Evolutionary conservation across 192 early-diverging fungal species (phyloP).

Genomic region (Geranomyces variabilis): DNA sequence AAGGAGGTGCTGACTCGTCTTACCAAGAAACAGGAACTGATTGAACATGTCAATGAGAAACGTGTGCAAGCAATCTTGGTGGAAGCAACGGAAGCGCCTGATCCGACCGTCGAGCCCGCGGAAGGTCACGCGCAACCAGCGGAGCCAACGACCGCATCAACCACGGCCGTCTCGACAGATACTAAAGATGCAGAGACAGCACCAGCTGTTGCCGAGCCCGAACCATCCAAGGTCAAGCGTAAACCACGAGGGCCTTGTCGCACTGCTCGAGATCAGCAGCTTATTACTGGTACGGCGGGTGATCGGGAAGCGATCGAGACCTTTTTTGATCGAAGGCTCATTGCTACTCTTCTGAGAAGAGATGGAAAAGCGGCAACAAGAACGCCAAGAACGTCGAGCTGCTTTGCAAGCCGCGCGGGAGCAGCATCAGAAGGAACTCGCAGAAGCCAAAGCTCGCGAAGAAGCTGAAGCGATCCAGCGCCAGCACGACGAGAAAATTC

Average conservation of each 20-base stretch:
- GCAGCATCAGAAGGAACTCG: neutral
- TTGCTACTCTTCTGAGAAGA: neutral
- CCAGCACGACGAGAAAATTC: constrained; percentile 1
- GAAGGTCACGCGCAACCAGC: too few relatives aligned
- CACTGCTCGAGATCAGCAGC: neutral
- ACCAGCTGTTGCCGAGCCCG: neutral
- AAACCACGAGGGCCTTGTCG: constrained; percentile 9
- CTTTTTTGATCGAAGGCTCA: neutral
- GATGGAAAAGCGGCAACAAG: constrained; percentile 29
- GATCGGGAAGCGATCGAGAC: neutral
- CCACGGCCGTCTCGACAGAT: too few relatives aligned
- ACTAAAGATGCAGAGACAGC: neutral
- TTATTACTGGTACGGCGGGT: neutral
- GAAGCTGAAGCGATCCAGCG: neutral
- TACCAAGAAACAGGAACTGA: constrained; percentile 8
- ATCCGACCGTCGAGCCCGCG: neutral
- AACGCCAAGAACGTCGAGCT: constrained; percentile 20
- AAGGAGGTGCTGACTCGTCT: constrained; percentile 11
- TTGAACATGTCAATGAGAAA: neutral
- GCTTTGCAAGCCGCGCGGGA: neutral
- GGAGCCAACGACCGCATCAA: neutral
- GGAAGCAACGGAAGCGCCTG: neutral
- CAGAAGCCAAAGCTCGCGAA: neutral
- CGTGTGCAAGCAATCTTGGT: neutral
- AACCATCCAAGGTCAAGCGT: neutral